A percentile compares a stretch with the other conserved stretches of the same genome.
phyloP scores from a whole-genome alignment of 208 protist species.

The Crithidia brevicula region DNA sequence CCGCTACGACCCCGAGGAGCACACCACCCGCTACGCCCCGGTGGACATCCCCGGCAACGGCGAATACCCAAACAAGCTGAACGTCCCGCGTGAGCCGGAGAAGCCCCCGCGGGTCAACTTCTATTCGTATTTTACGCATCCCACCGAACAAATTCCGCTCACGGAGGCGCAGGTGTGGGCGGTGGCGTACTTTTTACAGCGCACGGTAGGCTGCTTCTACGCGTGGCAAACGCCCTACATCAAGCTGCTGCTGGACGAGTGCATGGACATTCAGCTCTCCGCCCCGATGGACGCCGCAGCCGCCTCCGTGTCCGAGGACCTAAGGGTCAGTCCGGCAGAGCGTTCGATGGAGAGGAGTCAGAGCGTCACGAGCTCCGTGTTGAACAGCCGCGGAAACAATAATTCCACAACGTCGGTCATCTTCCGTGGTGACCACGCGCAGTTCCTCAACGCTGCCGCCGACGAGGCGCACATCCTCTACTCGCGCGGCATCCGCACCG shows the following conservation, averaged over 20 bases:
- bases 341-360: neutral
- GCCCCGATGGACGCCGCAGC: neutral
- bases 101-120: constrained; percentile 83
- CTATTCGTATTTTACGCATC: constrained; percentile 87
- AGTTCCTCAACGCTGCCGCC: constrained; percentile 43
- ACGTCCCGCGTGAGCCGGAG: constrained; percentile 51
- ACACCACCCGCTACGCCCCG: constrained; percentile 17
- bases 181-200: constrained; percentile 81
- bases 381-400: neutral
- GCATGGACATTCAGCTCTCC: constrained; percentile 69
- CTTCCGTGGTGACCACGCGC: constrained; percentile 31
- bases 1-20: constrained; percentile 48
- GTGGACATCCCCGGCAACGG: constrained; percentile 18
- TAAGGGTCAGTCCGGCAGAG: constrained; percentile 4
- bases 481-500: constrained; percentile 50
- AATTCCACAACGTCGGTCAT: constrained; percentile 3
- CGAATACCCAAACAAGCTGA: constrained; percentile 13
- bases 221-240: constrained; percentile 76
- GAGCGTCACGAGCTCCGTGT: constrained; percentile 12
- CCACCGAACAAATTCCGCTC: constrained; percentile 46
- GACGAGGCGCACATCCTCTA: constrained; percentile 74
- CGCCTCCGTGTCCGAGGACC: constrained; percentile 4
- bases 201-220: constrained; percentile 64
- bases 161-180: constrained; percentile 88
- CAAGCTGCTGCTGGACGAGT: constrained; percentile 82